Evolutionary conservation across 495 filamentous ascomycete species (phyloP).

Genomic region (Gamarada debralockiae): DNA sequence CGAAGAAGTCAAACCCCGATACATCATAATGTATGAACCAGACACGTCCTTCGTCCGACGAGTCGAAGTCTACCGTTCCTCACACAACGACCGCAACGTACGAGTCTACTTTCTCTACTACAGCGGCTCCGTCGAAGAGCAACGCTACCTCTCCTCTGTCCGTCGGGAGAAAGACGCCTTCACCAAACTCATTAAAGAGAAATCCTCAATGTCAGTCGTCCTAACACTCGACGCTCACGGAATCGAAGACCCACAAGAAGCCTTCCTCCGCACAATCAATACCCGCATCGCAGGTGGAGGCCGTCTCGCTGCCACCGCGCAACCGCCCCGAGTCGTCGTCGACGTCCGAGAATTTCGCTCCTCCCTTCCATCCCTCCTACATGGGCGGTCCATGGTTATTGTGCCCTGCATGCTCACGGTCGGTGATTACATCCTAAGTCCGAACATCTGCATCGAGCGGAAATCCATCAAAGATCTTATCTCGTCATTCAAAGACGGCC

Average conservation of each 20-base stretch:
- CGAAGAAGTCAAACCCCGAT: conserved; percentile 87
- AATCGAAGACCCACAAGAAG: conserved; percentile 80
- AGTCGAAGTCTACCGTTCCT: conserved; percentile 93
- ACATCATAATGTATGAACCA: conserved; percentile 98
- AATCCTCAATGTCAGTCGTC: conserved; percentile 86
- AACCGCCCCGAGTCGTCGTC: conserved; percentile 90
- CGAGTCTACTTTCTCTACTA: conserved; percentile 97
- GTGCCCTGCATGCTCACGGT: conserved; percentile 95
- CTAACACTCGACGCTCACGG: conserved; percentile 68
- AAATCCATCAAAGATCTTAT: conserved; percentile 92
- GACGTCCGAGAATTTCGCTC: conserved; percentile 96
- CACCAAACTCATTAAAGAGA: conserved; percentile 87
- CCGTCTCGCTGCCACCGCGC: conserved; percentile 77
- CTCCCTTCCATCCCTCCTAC: conserved; percentile 84
- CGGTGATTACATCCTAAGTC: conserved; percentile 91
- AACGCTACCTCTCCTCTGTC: conserved; percentile 85
- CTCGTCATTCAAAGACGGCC: conserved; percentile 82
- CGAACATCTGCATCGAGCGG: conserved; percentile 87
- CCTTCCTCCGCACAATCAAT: conserved; percentile 92
- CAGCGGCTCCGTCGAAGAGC: conserved; percentile 90
- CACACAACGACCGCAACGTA: conserved; percentile 83
- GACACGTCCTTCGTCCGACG: conserved; percentile 93
- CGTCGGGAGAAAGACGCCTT: conserved; percentile 94
- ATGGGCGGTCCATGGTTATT: conserved; percentile 79
- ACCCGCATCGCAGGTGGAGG: conserved; percentile 95